Evolutionary conservation across 2,329 filamentous ascomycete species (phyloP), one percentile per base, ranked within the genome.

Genomic region (Diaporthe amygdali): DNA sequence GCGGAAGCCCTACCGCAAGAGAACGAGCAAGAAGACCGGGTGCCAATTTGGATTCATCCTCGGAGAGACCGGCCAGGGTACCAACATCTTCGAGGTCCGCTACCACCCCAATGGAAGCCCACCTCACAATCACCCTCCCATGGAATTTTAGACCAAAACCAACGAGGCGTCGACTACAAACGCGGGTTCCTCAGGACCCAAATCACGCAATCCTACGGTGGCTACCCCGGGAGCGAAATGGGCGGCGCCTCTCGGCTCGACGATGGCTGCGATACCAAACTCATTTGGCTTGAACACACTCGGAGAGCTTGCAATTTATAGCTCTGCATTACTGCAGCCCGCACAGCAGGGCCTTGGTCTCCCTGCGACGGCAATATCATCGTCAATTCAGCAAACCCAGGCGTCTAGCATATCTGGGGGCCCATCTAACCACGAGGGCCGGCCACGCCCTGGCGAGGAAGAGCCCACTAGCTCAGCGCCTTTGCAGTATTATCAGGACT

Each of bases 11-110:
- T 73, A 73, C 51, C 72, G 72, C 41, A 73, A 73, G 72, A 68
- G 72, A 61, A 73, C 70, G 39, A 73, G 72, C 72, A 73, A 73
- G 72, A 73, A 73, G 67, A 73, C 72, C 12, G 72, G 72, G 5
- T 73, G 72, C 41, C 70, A 72, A 41, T 73, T 73, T 14, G 72
- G 72, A 47, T 73, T 73, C 49, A 73, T 73, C 49, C 67, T 73
- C 17, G 72, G 72, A 3, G 72, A 73, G 72, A 72, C 72, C 3
- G 72, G 72, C n/a, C 72, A 73, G 70, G 66, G 66, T 1, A 72
- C 70, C 9, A 72, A 72, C 63, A 39, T 73, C 63, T 73, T 73
- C 37, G 72, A 73, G 70, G 72, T 73, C 34, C 52, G 72, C 9
- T 73, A 73, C 20, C 72, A 73, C 34, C 72, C 72, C 2, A 70